phyloP scores from a whole-genome alignment of 495 filamentous ascomycete genomes.

The Lichina pygmaea region DNA sequence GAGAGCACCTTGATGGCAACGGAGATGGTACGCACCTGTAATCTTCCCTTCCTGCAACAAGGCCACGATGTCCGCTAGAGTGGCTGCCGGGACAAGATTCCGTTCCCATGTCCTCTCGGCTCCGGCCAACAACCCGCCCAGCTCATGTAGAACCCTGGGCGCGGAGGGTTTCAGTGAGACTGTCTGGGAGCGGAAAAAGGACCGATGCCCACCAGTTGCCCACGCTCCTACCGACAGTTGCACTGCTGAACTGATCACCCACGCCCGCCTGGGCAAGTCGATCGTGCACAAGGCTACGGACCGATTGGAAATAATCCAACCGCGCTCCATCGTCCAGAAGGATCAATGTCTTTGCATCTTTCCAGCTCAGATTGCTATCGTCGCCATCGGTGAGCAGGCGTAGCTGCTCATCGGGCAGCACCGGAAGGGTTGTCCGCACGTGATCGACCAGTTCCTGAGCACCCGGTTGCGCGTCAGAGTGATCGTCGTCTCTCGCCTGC shows the following conservation, averaged over 20 bases:
- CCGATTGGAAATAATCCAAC: constrained; percentile 57
- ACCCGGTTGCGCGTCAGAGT: not conserved
- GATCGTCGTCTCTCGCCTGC: not conserved
- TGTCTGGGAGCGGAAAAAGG: not conserved
- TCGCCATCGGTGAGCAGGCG: constrained; percentile 21
- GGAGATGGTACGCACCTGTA: constrained; percentile 22
- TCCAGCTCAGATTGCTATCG: constrained; percentile 30
- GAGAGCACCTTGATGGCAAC: not conserved
- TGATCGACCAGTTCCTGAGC: constrained; percentile 28
- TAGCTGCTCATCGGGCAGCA: constrained; percentile 41
- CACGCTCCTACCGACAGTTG: constrained; percentile 5
- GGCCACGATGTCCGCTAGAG: constrained; percentile 39
- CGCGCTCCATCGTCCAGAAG: constrained; percentile 54
- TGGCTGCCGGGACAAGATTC: constrained; percentile 25
- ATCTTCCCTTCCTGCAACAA: constrained; percentile 37
- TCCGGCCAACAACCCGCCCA: constrained; percentile 46
- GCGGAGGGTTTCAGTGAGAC: constrained; percentile 1
- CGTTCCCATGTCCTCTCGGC: constrained; percentile 23
- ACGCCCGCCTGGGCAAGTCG: constrained; percentile 9
- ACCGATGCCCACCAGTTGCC: not conserved
- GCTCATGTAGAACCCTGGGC: constrained; percentile 65
- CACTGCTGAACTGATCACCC: too few relatives aligned
- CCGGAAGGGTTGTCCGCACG: constrained; percentile 31
- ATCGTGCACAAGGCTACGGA: constrained; percentile 26
- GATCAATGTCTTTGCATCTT: constrained; percentile 67